These are phyloP conservation scores for Neobulgaria alba DNA, from an alignment of 2,329 filamentous ascomycete genomes.

Conservation along the genomic window DNA sequence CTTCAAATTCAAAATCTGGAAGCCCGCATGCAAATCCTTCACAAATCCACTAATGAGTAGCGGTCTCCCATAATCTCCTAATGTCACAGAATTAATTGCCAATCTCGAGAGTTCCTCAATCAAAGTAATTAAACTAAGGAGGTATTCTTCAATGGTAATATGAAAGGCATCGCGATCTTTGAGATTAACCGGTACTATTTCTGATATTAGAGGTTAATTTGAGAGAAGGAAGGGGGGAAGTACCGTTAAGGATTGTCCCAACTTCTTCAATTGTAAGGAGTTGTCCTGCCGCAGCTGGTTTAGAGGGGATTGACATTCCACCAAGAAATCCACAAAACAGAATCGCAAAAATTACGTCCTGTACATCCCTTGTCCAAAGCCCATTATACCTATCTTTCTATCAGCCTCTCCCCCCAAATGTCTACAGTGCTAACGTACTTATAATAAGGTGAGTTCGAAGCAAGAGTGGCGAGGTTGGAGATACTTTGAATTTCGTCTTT, in stretches of 20 bases:
- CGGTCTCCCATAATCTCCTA: constrained; percentile 80
- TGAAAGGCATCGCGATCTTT: constrained; percentile 89
- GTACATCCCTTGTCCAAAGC: constrained; percentile 76
- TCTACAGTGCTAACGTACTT: constrained; percentile 53
- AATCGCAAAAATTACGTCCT: constrained; percentile 60
- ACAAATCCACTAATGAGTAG: constrained; percentile 84
- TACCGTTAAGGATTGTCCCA: constrained; percentile 63
- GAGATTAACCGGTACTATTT: constrained; percentile 76
- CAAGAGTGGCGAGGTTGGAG: constrained; percentile 58
- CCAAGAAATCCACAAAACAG: constrained; percentile 68
- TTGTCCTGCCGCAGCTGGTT: constrained; percentile 47
- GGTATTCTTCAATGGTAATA: constrained; percentile 93
- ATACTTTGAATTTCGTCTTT: constrained; percentile 64
- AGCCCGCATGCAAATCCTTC: constrained; percentile 91
- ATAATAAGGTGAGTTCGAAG: constrained; percentile 90
- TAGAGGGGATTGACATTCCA: constrained; percentile 42
- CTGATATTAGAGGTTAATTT: constrained; percentile 4
- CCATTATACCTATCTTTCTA: constrained; percentile 55
- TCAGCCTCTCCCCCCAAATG: not conserved
- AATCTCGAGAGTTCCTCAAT: constrained; percentile 86
- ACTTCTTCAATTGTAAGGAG: constrained; percentile 86
- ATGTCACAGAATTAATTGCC: constrained; percentile 87
- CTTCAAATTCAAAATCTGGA: constrained; percentile 95
- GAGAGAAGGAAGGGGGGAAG: not conserved
- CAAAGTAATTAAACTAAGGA: constrained; percentile 76